Conservation (phyloP, 2,329 filamentous ascomycete species). For the Fusarium nurragi region DNA sequence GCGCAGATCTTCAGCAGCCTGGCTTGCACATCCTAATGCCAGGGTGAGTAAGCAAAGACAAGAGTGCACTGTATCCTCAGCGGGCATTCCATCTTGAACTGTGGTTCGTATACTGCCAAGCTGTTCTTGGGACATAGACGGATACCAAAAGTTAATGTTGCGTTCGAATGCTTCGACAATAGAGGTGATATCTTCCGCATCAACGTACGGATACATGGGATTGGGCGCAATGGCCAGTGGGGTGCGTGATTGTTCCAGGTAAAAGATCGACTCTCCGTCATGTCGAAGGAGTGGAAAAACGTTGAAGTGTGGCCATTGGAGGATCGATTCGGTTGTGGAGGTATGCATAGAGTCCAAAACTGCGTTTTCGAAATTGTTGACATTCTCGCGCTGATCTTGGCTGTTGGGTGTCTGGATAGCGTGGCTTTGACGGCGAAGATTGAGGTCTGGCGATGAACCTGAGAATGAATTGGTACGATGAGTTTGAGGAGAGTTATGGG, state of each 20-base stretch:
- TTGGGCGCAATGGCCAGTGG: conserved; percentile 48
- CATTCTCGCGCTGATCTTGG: conserved; percentile 33
- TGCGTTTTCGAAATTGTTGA: conserved; percentile 55
- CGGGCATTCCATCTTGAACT: conserved; percentile 48
- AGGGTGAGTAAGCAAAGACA: conserved; percentile 59
- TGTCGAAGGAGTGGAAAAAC: conserved; percentile 54
- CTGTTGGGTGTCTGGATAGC: conserved; percentile 38
- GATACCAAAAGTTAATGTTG: conserved; percentile 64
- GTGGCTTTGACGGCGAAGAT: conserved; percentile 37
- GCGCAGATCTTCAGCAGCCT: conserved; percentile 49
- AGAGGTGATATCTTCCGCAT: conserved; percentile 52
- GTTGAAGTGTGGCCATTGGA: conserved; percentile 62
- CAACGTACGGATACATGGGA: conserved; percentile 55
- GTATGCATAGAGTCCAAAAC: conserved; percentile 61
- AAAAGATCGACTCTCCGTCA: conserved; percentile 57
- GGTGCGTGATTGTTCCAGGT: conserved; percentile 56
- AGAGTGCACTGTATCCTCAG: conserved; percentile 50
- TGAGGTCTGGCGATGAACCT: conserved; percentile 36
- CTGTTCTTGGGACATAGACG: conserved; percentile 56
- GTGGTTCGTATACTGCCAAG: conserved; percentile 47
- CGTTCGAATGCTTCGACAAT: conserved; percentile 57
- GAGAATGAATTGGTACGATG: conserved; percentile 38
- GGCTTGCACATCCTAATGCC: conserved; percentile 58
- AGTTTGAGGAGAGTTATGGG: conserved; percentile 32
- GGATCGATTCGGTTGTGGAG: conserved; percentile 60